Base-by-base conservation (phyloP, 169 alveolate species). In the Plasmodium chabaudi region DNA sequence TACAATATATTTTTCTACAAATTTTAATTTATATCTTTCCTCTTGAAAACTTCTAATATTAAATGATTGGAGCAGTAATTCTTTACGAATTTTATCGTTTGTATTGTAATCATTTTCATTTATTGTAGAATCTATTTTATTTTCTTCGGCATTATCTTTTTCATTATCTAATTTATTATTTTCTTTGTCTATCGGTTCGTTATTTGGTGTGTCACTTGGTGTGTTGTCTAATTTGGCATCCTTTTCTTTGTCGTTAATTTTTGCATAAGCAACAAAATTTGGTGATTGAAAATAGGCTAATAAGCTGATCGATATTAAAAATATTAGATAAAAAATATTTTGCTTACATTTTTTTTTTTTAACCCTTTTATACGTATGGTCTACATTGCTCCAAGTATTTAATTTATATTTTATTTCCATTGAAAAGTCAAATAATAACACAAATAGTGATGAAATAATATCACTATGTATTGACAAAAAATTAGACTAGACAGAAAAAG, bases 1-100 rank as follows among this genome's bases (percentile, higher is more conserved):
- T 49, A 15, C 13, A n/a, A 75, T 56, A 23, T 21, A 59, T 19
- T 27, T 67, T 19, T 51, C 88, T 21, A 61, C 13, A 56, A 75
- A 75, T 23, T 75, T 75, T 63, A 63, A 47, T 65, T 63, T 75
- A 67, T 75, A 75, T 34, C 46, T 55, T 23, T 49, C 72, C 21
- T 55, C 69, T 25, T 75, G 77, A 19, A 47, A 63, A 47, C 64
- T 65, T 64, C 34, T 75, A 19, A 46, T 27, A 23, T 75, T 51
- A 63, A 65, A 75, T 63, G 73, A 23, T 21, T 75, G 69, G 4
- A 65, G 23, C 19, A n/a, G 73, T 27, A 53, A n/a, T 17, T 55
- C 74, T 19, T 42, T 63, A 46, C 68, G 27, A 23, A 67, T 46
- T 23, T 75, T 64, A 23, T 75, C 69, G 49, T 27, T 75, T 13